These are phyloP conservation scores for Mucor velutinosus DNA, from an alignment of 371 early-diverging fungal genomes.

Conservation along the genomic window DNA sequence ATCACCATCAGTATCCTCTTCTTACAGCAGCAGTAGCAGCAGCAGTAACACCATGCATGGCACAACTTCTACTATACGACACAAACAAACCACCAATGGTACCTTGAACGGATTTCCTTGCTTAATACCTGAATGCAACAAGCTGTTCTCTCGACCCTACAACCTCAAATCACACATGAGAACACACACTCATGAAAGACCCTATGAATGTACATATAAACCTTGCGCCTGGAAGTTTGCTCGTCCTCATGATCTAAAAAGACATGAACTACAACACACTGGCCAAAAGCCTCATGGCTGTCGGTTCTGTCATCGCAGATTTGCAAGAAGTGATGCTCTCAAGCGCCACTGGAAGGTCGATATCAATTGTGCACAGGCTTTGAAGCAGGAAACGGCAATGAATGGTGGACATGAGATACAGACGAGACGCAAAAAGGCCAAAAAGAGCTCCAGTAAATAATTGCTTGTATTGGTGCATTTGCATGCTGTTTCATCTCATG, in stretches of 20 bases:
- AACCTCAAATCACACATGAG: constrained; percentile 3
- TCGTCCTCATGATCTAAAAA: constrained; percentile 74
- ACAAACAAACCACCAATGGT: neutral
- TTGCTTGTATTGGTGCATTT: neutral
- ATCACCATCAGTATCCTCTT: neutral
- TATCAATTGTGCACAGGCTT: constrained; percentile 4
- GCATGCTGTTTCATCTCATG: neutral
- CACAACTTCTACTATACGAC: neutral
- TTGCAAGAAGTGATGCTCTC: constrained; percentile 70
- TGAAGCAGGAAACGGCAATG: neutral
- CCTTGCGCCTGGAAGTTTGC: neutral
- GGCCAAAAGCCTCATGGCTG: constrained; percentile 70
- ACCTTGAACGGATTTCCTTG: neutral
- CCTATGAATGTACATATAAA: neutral
- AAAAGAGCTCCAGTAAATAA: neutral
- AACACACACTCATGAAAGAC: neutral
- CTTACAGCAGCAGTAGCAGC: neutral
- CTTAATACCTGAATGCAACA: neutral
- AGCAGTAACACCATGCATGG: neutral
- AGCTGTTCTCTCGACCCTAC: neutral
- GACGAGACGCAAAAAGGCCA: constrained; percentile 3
- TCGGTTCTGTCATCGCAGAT: constrained; percentile 55
- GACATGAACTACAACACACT: constrained; percentile 76
- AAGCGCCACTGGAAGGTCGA: constrained; percentile 71
- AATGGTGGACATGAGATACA: neutral